Conservation (phyloP, 176 grass and related monocot species). For the Paspalum vaginatum region DNA sequence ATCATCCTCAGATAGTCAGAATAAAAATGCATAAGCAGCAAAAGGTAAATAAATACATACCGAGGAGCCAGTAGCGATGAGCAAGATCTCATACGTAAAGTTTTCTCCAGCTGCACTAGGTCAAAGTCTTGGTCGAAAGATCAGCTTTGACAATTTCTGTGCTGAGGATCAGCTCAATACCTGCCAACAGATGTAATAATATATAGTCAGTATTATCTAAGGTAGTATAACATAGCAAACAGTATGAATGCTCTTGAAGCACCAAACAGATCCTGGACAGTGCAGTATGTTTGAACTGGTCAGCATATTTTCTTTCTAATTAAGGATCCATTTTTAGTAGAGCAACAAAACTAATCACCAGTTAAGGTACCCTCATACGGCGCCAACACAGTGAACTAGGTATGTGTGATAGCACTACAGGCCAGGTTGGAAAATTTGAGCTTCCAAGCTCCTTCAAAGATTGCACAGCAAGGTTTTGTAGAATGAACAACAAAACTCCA, state of each 20-base stretch:
- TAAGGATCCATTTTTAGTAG: neutral
- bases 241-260: conserved; percentile 18
- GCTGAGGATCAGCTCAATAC: conserved; percentile 84
- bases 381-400: neutral
- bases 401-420: conserved; percentile 17
- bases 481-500: neutral
- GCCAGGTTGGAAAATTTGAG: neutral
- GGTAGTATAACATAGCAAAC: conserved; percentile 7
- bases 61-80: conserved; percentile 88
- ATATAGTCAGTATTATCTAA: conserved; percentile 4
- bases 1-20: neutral
- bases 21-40: conserved; percentile 13
- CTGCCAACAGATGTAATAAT: conserved; percentile 53
- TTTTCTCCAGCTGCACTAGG: conserved; percentile 69
- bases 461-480: neutral
- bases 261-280: neutral
- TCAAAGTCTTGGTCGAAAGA: conserved; percentile 74
- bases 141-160: conserved; percentile 97
- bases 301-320: neutral
- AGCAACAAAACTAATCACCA: neutral
- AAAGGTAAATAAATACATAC: conserved; percentile 50
- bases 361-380: neutral
- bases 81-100: conserved; percentile 84
- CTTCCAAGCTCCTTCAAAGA: neutral
- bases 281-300: neutral